These are phyloP conservation scores for Lactuca sativa DNA, from an alignment of 129 eudicot species.

Conservation along the genomic window DNA sequence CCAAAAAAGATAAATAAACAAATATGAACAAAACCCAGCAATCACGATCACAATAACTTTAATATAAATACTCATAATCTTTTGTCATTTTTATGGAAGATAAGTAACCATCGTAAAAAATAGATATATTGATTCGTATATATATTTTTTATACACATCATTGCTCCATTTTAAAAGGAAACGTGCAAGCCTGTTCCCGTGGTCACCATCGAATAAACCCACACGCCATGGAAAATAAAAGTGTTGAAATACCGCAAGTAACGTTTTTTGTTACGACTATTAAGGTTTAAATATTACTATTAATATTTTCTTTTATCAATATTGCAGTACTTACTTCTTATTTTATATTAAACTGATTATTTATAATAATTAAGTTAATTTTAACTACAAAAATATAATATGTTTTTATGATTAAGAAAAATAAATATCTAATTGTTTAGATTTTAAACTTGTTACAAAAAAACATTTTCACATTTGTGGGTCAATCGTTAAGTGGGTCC, in stretches of 20 bases:
- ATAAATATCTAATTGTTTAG: neutral
- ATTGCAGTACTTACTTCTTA: neutral
- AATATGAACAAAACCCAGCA: constrained; percentile 11
- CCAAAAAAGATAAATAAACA: neutral
- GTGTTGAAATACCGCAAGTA: neutral
- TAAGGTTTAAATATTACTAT: neutral
- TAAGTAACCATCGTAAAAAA: neutral
- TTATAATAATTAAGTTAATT: too few species aligned
- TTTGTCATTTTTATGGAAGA: neutral
- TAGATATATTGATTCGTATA: neutral
- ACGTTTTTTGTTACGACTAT: neutral
- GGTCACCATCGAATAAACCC: neutral
- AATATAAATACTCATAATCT: neutral
- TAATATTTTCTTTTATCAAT: too few species aligned
- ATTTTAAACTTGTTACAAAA: neutral
- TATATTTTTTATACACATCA: too few species aligned
- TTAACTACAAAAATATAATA: neutral
- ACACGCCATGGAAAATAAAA: neutral
- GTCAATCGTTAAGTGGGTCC: constrained; percentile 16
- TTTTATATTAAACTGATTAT: too few species aligned
- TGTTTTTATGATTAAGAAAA: neutral
- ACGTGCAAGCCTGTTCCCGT: constrained; percentile 12
- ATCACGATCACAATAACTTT: neutral
- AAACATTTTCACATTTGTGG: neutral
- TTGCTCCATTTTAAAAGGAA: constrained; percentile 16